Conservation (phyloP, 768 basidiomycete genomes). For the Kwoniella sp. region DNA sequence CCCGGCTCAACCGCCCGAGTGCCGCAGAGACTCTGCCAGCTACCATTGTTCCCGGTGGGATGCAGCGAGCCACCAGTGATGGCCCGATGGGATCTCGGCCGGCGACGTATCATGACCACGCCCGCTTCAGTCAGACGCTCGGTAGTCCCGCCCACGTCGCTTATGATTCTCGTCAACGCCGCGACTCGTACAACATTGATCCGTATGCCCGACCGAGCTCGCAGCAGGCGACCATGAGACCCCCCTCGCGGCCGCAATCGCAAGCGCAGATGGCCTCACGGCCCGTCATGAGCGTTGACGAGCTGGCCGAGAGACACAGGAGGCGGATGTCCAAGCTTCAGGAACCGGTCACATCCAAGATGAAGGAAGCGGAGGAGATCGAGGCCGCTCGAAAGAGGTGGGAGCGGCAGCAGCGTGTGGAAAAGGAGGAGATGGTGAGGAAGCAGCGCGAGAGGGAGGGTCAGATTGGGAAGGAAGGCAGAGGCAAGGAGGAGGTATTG, state of each 20-base stretch:
- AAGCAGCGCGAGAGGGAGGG: constrained; percentile 64
- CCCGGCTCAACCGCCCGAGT: not conserved
- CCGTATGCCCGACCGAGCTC: not conserved
- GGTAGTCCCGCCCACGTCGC: not conserved
- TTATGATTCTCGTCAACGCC: not conserved
- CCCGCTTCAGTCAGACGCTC: not conserved
- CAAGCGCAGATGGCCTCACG: not conserved
- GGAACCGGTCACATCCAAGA: constrained; percentile 73
- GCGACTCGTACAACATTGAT: not conserved
- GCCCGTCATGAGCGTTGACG: constrained; percentile 70
- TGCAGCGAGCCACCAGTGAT: not conserved
- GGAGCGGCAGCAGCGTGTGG: constrained; percentile 70
- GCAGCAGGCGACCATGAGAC: not conserved
- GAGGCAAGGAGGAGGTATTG: constrained; percentile 11
- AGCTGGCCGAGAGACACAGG: constrained; percentile 77
- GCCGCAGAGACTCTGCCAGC: constrained; percentile 13
- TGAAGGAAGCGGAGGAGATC: constrained; percentile 70
- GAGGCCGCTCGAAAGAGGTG: constrained; percentile 73
- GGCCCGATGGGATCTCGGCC: constrained; percentile 7
- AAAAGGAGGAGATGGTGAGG: constrained; percentile 68
- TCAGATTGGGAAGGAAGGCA: not conserved
- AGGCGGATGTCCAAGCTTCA: constrained; percentile 79
- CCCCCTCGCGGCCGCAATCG: not conserved
- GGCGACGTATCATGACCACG: not conserved
- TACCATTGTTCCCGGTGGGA: too few species aligned